phyloP scores from a whole-genome alignment of 176 grass and related monocot species.

The Thalia dealbata region DNA sequence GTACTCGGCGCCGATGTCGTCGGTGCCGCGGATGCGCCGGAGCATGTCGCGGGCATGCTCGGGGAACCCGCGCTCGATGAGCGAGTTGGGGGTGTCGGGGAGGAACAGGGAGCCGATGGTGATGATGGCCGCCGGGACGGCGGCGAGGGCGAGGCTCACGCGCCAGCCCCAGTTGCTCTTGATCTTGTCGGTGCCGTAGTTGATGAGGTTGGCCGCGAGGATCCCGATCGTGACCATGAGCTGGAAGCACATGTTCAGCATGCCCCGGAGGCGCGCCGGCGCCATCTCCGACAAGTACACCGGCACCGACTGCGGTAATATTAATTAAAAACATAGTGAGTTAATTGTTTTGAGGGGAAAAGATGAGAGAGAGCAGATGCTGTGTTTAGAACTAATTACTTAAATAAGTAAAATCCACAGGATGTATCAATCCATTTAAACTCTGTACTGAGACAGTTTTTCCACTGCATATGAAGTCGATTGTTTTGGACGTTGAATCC shows the following conservation, averaged over 20 bases:
- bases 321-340: too few relatives aligned
- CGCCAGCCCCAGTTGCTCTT: slow-evolving; percentile 76
- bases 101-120: slow-evolving; percentile 76
- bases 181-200: slow-evolving; percentile 83
- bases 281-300: slow-evolving; percentile 97
- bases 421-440: not conserved
- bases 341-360: too few relatives aligned
- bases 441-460: too few relatives aligned
- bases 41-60: slow-evolving; percentile 60
- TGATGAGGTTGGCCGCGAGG: slow-evolving; percentile 69
- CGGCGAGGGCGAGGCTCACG: slow-evolving; percentile 68
- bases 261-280: slow-evolving; percentile 66
- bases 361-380: too few relatives aligned
- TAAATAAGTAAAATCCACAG: too few relatives aligned
- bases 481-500: too few relatives aligned
- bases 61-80: slow-evolving; percentile 63
- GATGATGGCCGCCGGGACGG: slow-evolving; percentile 74
- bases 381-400: too few relatives aligned
- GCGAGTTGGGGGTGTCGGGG: slow-evolving; percentile 87
- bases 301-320: slow-evolving; percentile 57
- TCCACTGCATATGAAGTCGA: too few relatives aligned
- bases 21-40: slow-evolving; percentile 68
- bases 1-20: slow-evolving; percentile 75
- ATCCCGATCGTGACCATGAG: slow-evolving; percentile 92
- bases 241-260: slow-evolving; percentile 98